Evolutionary conservation across 1,284 basidiomycete genomes (phyloP).

Genomic region (Ganoderma sp.): DNA sequence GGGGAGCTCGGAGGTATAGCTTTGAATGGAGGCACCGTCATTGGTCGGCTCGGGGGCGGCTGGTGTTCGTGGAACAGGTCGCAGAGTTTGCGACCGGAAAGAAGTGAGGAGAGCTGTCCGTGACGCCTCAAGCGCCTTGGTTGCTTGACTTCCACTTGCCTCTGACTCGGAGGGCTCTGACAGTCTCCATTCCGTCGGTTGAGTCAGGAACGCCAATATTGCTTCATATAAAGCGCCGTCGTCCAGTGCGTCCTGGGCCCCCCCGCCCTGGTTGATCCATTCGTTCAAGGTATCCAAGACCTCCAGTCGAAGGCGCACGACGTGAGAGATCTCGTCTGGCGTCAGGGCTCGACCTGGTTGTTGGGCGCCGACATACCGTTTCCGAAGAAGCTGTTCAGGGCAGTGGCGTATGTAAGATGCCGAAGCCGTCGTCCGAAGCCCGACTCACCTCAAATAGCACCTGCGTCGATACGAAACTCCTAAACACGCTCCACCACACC

Average conservation of each 20-base stretch:
- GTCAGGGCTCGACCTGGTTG: conserved; percentile 35
- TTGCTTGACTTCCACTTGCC: conserved; percentile 52
- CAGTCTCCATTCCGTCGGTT: conserved; percentile 35
- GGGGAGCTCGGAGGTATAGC: conserved; percentile 61
- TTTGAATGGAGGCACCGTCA: conserved; percentile 40
- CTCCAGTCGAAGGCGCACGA: conserved; percentile 52
- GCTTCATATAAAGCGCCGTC: conserved; percentile 64
- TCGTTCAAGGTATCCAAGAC: conserved; percentile 69
- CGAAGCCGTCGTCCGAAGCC: conserved; percentile 15
- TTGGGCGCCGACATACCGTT: conserved; percentile 65
- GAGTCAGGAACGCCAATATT: conserved; percentile 59
- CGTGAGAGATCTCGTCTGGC: conserved; percentile 35
- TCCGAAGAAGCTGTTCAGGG: conserved; percentile 64
- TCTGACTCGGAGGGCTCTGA: conserved; percentile 38
- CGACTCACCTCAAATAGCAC: conserved; percentile 79
- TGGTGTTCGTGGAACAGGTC: conserved; percentile 52
- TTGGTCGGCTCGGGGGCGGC: conserved; percentile 39
- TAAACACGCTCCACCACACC: conserved; percentile 81
- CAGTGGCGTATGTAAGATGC: conserved; percentile 24
- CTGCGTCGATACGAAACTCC: conserved; percentile 78
- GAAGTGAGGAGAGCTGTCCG: conserved; percentile 49
- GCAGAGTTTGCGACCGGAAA: conserved; percentile 65
- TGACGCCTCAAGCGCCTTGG: conserved; percentile 52
- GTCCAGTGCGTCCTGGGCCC: conserved; percentile 77
- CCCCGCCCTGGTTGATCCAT: conserved; percentile 74